A percentile compares a stretch with the other conserved stretches of the same genome.
Conservation (phyloP, 139 green algal species). For the Micractinium sp. region DNA sequence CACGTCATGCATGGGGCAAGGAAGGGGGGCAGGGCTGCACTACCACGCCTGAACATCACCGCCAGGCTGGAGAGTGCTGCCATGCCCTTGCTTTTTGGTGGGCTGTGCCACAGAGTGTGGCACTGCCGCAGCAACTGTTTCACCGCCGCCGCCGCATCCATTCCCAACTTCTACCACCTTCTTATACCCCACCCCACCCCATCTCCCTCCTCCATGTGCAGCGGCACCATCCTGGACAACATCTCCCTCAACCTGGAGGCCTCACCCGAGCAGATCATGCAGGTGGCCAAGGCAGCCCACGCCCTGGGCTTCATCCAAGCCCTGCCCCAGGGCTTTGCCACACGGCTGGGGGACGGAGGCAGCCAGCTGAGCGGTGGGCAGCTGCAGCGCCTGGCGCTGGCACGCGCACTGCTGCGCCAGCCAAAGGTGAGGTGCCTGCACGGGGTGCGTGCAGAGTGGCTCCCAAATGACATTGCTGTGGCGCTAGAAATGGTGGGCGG, state of each 20-base stretch:
- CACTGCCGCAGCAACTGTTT: too few species aligned
- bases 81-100: too few species aligned
- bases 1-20: not conserved
- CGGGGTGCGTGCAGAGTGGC: too few species aligned
- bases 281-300: conserved; percentile 68
- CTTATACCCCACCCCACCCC: not conserved
- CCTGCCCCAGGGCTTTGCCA: conserved; percentile 68
- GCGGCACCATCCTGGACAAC: conserved; percentile 24
- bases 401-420: conserved; percentile 69
- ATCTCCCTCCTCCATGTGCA: not conserved
- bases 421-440: conserved; percentile 48
- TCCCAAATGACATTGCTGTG: too few species aligned
- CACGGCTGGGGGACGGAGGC: conserved; percentile 58
- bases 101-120: too few species aligned
- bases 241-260: conserved; percentile 36
- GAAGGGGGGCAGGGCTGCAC: too few species aligned
- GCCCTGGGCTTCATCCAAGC: conserved; percentile 67
- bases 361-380: conserved; percentile 75
- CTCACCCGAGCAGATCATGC: conserved; percentile 55
- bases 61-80: too few species aligned
- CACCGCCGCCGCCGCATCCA: too few species aligned
- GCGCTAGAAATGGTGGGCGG: too few species aligned
- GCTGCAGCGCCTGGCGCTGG: conserved; percentile 86
- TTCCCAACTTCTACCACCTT: not conserved
- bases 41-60: too few species aligned